Conservation (phyloP, 805 yeast species). For the Candida methanosorbosa region DNA sequence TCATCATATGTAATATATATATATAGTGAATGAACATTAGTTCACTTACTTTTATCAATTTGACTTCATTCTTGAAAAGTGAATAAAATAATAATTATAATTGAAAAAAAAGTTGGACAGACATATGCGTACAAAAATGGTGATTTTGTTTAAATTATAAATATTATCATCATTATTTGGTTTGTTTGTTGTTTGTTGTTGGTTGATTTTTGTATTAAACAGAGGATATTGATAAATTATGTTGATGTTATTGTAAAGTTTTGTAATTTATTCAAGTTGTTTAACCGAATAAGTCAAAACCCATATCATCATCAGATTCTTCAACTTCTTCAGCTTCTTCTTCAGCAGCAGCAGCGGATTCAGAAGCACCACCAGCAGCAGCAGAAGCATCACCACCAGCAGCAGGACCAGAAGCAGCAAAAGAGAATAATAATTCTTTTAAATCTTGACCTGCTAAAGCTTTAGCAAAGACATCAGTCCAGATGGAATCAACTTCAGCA, state of each 20-base stretch:
- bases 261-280: slow-evolving; percentile 5
- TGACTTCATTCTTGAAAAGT: no score
- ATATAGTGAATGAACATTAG: no score
- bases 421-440: slow-evolving; percentile 54
- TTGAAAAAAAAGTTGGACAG: neutral
- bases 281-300: slow-evolving; percentile 91
- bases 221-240: no score
- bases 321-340: slow-evolving; percentile 45
- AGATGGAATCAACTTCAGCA: slow-evolving; percentile 70
- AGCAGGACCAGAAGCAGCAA: slow-evolving; percentile 69
- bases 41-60: no score
- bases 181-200: neutral
- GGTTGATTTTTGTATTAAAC: neutral
- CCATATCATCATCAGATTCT: slow-evolving; percentile 79
- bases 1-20: no score
- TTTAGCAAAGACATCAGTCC: slow-evolving; percentile 85
- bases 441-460: slow-evolving; percentile 80
- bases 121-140: neutral
- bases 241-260: neutral
- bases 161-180: neutral
- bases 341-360: slow-evolving; percentile 56
- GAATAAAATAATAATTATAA: neutral
- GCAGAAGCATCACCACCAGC: slow-evolving; percentile 62
- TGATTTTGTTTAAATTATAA: neutral
- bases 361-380: slow-evolving; percentile 53